phyloP scores from a whole-genome alignment of 2,329 filamentous ascomycete genomes.

The Dothideomycetes sp. region DNA sequence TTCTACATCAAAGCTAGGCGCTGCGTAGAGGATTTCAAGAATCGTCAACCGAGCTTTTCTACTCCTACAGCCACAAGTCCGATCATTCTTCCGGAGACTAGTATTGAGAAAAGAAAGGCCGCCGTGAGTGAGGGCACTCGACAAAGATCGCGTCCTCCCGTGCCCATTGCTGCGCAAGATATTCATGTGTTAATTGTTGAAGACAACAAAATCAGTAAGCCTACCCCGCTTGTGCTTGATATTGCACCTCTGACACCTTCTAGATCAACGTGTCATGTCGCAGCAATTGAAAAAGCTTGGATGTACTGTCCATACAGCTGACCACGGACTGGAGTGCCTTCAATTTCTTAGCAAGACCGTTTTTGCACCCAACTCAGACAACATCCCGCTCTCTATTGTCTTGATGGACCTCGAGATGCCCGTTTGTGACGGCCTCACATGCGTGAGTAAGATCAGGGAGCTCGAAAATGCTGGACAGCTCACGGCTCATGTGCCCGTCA shows the following conservation, averaged over 20 bases:
- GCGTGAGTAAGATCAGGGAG: slow-evolving; percentile 20
- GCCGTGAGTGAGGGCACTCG: slow-evolving; percentile 3
- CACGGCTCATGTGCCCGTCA: slow-evolving; percentile 19
- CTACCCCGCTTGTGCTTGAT: no score
- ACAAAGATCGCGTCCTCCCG: background rate
- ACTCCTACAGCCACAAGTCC: slow-evolving; percentile 2
- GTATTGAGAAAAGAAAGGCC: background rate
- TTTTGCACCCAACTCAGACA: slow-evolving; percentile 11
- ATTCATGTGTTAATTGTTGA: slow-evolving; percentile 21
- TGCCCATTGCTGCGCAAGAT: background rate
- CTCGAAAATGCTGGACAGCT: slow-evolving; percentile 16
- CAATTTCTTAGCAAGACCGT: slow-evolving; percentile 19
- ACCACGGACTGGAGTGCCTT: slow-evolving; percentile 22
- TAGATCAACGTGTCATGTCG: slow-evolving; percentile 21
- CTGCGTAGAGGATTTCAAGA: slow-evolving; percentile 7
- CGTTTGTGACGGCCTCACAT: slow-evolving; percentile 23
- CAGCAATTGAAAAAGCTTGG: slow-evolving; percentile 22
- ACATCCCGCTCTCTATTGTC: slow-evolving; percentile 18
- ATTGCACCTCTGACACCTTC: no score
- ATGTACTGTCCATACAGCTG: slow-evolving; percentile 21
- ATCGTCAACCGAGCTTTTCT: slow-evolving; percentile 3
- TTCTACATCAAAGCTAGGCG: slow-evolving; percentile 56
- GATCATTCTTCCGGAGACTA: background rate
- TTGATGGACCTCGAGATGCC: slow-evolving; percentile 27
- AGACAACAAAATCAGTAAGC: slow-evolving; percentile 25